These are phyloP conservation scores for Incumbomyces lentus DNA, from an alignment of 2,329 filamentous ascomycete species.

Conservation along the genomic window DNA sequence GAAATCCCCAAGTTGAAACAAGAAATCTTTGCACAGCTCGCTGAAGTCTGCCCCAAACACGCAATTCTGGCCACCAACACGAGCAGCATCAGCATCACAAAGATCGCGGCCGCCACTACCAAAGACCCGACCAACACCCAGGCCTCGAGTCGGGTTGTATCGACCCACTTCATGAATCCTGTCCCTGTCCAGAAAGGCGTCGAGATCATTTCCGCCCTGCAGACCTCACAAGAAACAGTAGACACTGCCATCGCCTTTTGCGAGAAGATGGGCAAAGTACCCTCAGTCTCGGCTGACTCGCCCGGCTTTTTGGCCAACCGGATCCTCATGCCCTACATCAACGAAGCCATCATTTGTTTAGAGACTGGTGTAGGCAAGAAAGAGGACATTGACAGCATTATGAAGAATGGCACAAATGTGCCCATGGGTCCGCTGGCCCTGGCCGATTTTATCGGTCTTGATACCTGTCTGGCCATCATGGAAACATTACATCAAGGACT, in stretches of 20 bases:
- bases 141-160: slow-evolving; percentile 77
- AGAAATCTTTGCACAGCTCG: slow-evolving; percentile 74
- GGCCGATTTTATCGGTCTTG: slow-evolving; percentile 93
- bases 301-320: slow-evolving; percentile 94
- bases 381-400: slow-evolving; percentile 92
- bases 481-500: slow-evolving; percentile 84
- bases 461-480: slow-evolving; percentile 96
- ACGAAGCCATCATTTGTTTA: slow-evolving; percentile 91
- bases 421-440: slow-evolving; percentile 92
- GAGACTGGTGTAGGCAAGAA: slow-evolving; percentile 83
- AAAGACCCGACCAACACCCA: slow-evolving; percentile 71
- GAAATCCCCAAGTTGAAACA: slow-evolving; percentile 83
- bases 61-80: slow-evolving; percentile 95
- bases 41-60: slow-evolving; percentile 69
- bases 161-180: slow-evolving; percentile 99
- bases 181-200: slow-evolving; percentile 95
- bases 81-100: slow-evolving; percentile 95
- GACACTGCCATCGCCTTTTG: slow-evolving; percentile 77
- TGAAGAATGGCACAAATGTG: slow-evolving; percentile 98
- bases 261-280: slow-evolving; percentile 83
- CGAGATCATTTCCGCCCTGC: slow-evolving; percentile 89
- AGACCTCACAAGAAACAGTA: slow-evolving; percentile 75
- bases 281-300: slow-evolving; percentile 76
- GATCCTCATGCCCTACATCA: slow-evolving; percentile 98
- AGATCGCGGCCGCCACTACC: slow-evolving; percentile 73